Base-by-base conservation (phyloP, 768 basidiomycete species). In the Tubosaeta sp. region DNA sequence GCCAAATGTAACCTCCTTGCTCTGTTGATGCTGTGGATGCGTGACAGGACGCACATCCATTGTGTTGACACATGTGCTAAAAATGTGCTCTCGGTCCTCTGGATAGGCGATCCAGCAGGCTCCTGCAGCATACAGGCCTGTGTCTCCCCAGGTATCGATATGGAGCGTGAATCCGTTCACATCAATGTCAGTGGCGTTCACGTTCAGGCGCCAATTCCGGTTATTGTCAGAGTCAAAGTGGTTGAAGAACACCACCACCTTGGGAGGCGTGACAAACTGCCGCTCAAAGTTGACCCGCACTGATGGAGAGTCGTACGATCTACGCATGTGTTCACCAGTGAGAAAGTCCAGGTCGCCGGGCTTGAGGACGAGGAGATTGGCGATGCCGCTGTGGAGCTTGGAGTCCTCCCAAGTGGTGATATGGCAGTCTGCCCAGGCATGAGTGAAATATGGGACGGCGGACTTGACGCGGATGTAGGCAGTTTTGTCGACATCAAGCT, bases 101-200 rank as follows among this genome's bases (percentile, higher is more conserved):
- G 61, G 61, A 39, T 59, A 57, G 11, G 61, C 61, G n/a, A 63
- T 49, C 61, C 61, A 60, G 11, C 54, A 48, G 6, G 53, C 58
- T 12, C 25, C 14, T 1, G 39, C 57, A 2, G 4, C 6, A 11
- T 50, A 6, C 6, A 62, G 41, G 35, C 50, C 2, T 0, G 57
- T 62, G 17, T 57, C 46, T 3, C 25, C 47, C 58, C 50, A 55
- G 1, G 54, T 60, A 11, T 44, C 55, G 14, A 57, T 53, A 6
- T 46, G 41, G 22, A 59, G 58, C 13, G 51, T 62, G 43, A 56
- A 63, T 16, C 61, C 61, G 1, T 14, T 48, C 8, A 6, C 43
- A 4, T 62, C 52, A 14, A 63, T 48, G 16, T 50, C 33, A 4
- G 45, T 59, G 13, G 58, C 50, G 22, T 35, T 46, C 11, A 32